Base-by-base conservation (phyloP, 2,329 filamentous ascomycete genomes). In the Fusarium graminum region DNA sequence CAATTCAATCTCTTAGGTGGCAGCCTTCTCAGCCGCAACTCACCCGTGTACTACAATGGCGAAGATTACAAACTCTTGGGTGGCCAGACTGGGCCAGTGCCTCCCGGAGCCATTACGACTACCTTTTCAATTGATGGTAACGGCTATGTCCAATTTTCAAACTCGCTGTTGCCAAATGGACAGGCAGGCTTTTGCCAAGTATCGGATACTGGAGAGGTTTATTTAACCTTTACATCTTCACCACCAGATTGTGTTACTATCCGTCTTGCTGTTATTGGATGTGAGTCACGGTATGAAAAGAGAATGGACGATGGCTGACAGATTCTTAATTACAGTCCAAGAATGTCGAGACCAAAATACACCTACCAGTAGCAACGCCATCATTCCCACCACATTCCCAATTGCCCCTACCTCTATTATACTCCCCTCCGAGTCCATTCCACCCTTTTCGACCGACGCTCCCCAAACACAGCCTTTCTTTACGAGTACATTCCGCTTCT, bases 151-250 rank as follows among this genome's bases (percentile, higher is more conserved):
- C 26, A 13, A 7, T 54, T 50, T 6, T 11, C 4, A 1, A 54
- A 26, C 26, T 16, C 17, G 4, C 9, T 4, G 6, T 2, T 54
- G 10, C 52, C 43, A 0, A 50, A 13, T 3, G 19, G 17, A 6
- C 12, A 50, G 25, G 50, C 50, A 14, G 40, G 50, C 6, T 55
- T 55, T 9, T 55, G 50, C 6, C 50, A 55, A 9, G 28, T 6
- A 4, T 17, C 19, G 3, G 22, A 14, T 28, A 28, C 13, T 17
- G 50, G 54, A 12, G 50, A 25, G 19, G 28, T 55, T 6, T 58
- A 55, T 16, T 14, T 45, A 8, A 55, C 32, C 3, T 55, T 58
- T 40, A 12, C 6, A 1, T 45, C n/a, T 2, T 10, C 32, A 1
- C 50, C 54, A 7, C 9, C 14, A 4, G 13, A 19, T 7, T 58